Conservation (phyloP, 2,329 filamentous ascomycete genomes). For the Coniochaeta pulveracea region DNA sequence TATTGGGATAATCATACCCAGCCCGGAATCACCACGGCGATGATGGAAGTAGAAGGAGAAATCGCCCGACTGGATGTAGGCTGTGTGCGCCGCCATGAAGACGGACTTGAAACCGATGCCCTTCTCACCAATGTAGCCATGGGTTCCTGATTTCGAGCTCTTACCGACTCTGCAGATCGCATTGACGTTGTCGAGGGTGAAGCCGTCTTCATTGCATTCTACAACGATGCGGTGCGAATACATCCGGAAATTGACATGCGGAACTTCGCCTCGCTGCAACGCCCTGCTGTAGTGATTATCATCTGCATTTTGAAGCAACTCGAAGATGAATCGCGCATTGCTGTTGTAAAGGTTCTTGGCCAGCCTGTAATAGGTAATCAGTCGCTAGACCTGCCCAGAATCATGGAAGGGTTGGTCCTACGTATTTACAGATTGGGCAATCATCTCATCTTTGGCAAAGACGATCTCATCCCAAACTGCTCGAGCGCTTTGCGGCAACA, state of each 20-base stretch:
- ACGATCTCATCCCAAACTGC: too few relatives aligned
- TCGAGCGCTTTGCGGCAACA: too few relatives aligned
- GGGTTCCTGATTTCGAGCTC: conserved; percentile 30
- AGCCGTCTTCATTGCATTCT: conserved; percentile 39
- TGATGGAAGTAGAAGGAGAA: conserved; percentile 33
- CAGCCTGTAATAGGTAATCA: conserved; percentile 17
- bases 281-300: conserved; percentile 30
- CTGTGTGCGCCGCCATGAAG: conserved; percentile 32
- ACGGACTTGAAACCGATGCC: conserved; percentile 41
- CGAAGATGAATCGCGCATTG: conserved; percentile 35
- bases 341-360: conserved; percentile 29
- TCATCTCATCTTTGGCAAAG: too few relatives aligned
- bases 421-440: too few relatives aligned
- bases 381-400: too few relatives aligned
- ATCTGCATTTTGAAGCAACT: conserved; percentile 43
- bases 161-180: conserved; percentile 33
- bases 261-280: conserved; percentile 8
- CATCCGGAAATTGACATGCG: conserved; percentile 23
- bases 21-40: conserved; percentile 25
- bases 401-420: too few relatives aligned
- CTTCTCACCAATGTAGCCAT: conserved; percentile 37
- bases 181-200: conserved; percentile 25
- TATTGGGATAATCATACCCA: conserved; percentile 37
- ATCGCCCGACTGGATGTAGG: conserved; percentile 29
- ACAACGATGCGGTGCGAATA: conserved; percentile 25